phyloP scores from a whole-genome alignment of 2,329 filamentous ascomycete genomes.

The Pseudogymnoascus sp. region DNA sequence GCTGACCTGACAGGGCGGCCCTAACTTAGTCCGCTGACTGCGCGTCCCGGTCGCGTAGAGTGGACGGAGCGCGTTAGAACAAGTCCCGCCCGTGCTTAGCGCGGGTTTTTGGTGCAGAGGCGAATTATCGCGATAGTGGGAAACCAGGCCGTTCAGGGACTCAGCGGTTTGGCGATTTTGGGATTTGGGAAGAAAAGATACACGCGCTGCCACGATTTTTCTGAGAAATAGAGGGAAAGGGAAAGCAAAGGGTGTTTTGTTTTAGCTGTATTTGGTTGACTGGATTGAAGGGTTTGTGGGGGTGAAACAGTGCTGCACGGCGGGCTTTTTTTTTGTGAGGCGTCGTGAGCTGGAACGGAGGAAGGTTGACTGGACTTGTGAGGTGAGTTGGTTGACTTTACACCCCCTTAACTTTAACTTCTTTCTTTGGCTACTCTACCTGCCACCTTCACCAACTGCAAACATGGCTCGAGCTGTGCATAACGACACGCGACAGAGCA shows the following conservation, averaged over 20 bases:
- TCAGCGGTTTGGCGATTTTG: background rate
- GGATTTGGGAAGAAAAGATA: background rate
- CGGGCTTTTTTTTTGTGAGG: background rate
- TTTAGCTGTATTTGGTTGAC: background rate
- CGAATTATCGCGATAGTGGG: conserved; percentile 2
- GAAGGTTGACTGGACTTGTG: background rate
- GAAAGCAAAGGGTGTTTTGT: background rate
- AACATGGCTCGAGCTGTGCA: background rate
- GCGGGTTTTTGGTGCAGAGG: background rate
- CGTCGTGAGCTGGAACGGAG: background rate
- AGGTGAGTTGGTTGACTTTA: background rate
- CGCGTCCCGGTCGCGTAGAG: conserved; percentile 6
- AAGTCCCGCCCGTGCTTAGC: background rate
- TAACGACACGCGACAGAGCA: background rate
- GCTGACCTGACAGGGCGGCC: background rate
- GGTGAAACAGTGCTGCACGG: background rate
- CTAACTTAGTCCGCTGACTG: conserved; percentile 9
- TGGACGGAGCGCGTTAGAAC: background rate
- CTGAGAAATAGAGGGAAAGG: background rate
- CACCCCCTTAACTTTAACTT: background rate
- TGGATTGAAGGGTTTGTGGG: background rate
- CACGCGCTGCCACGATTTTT: background rate
- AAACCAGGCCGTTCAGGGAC: background rate
- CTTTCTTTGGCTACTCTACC: background rate
- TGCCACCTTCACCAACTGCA: background rate